A percentile compares a stretch with the other conserved stretches of the same genome.
Evolutionary conservation across 352 stramenopile species (phyloP).

Genomic region (Phytopythium chamaehyphon): DNA sequence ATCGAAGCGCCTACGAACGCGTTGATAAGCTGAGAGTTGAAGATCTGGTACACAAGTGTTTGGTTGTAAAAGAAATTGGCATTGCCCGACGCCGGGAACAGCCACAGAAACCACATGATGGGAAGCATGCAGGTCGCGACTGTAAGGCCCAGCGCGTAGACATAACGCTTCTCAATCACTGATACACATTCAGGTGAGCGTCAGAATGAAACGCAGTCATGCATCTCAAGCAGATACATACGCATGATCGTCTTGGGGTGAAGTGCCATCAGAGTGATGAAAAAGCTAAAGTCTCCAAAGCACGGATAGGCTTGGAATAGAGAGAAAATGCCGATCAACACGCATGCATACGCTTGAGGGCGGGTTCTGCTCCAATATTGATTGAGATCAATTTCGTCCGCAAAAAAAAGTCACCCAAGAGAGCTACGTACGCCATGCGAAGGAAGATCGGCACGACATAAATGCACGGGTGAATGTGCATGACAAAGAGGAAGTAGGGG

Average conservation of each 20-base stretch:
- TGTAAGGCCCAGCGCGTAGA: slow-evolving; percentile 62
- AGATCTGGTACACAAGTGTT: slow-evolving; percentile 85
- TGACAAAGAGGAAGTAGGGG: slow-evolving; percentile 76
- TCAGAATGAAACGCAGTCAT: not conserved
- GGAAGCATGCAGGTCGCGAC: slow-evolving; percentile 73
- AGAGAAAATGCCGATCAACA: slow-evolving; percentile 66
- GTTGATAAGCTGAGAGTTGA: slow-evolving; percentile 70
- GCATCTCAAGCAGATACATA: slow-evolving; percentile 11
- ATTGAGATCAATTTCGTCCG: not conserved
- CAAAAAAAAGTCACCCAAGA: not conserved
- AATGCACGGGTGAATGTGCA: slow-evolving; percentile 77
- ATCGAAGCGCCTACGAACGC: slow-evolving; percentile 77
- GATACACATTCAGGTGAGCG: not conserved
- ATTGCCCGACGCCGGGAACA: slow-evolving; percentile 81
- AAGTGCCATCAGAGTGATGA: slow-evolving; percentile 54
- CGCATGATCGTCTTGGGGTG: slow-evolving; percentile 80
- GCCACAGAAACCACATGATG: slow-evolving; percentile 87
- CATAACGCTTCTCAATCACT: slow-evolving; percentile 78
- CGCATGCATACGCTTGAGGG: slow-evolving; percentile 63
- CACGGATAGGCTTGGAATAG: slow-evolving; percentile 79
- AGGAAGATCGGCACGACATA: slow-evolving; percentile 80
- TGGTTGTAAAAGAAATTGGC: slow-evolving; percentile 91
- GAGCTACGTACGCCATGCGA: slow-evolving; percentile 49
- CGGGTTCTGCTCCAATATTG: slow-evolving; percentile 33
- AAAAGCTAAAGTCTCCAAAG: slow-evolving; percentile 80